Evolutionary conservation across 306 rosid species (phyloP).

Genomic region (Mucuna pruriens): DNA sequence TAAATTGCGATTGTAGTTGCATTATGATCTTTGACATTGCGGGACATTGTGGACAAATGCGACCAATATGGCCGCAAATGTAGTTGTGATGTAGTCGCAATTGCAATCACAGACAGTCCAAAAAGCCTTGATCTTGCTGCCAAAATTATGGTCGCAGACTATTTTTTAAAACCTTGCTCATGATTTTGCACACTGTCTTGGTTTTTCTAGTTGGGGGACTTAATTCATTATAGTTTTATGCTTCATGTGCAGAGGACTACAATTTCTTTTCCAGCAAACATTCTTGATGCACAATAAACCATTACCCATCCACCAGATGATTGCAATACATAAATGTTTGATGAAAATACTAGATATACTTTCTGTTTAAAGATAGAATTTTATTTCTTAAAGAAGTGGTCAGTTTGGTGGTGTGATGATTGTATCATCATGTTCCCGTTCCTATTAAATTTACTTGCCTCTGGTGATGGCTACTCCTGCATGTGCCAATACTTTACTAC

Average conservation of each 20-base stretch:
- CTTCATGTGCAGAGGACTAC: background rate
- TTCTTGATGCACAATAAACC: background rate
- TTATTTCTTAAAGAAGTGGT: background rate
- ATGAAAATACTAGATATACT: background rate
- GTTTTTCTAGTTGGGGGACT: background rate
- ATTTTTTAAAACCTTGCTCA: background rate
- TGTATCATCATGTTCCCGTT: background rate
- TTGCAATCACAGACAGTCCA: background rate
- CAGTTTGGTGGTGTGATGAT: conserved; percentile 22
- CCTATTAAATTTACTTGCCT: background rate
- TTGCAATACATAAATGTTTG: conserved; percentile 2
- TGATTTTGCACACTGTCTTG: background rate
- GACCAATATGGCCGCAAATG: background rate
- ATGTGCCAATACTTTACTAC: conserved; percentile 1
- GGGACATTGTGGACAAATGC: background rate
- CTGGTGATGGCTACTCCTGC: background rate
- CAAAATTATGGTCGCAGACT: background rate
- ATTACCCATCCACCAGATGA: background rate
- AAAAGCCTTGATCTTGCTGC: background rate
- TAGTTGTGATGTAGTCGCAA: too few species aligned
- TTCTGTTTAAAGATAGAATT: background rate
- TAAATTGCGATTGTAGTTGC: background rate
- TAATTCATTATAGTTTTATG: background rate
- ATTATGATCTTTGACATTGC: background rate
- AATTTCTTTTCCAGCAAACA: background rate